These are phyloP conservation scores for Arxiozyma heterogenica DNA, from an alignment of 1,139 yeast genomes.

Conservation along the genomic window DNA sequence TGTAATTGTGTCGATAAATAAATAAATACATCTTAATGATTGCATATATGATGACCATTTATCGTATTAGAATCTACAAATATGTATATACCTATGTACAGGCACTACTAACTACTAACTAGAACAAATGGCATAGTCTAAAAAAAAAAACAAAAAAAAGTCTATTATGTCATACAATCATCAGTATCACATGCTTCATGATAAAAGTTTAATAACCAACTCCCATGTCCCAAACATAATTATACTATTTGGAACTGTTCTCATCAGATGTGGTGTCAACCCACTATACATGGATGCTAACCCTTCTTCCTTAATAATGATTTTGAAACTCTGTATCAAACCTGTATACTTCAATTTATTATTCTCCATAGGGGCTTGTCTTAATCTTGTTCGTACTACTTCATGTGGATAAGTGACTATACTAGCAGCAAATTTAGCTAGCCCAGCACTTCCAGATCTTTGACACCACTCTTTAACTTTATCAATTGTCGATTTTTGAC, in stretches of 20 bases:
- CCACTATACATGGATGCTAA: constrained; percentile 93
- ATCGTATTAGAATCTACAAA: neutral
- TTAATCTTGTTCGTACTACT: constrained; percentile 86
- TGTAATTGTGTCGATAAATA: neutral
- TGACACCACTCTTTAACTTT: constrained; percentile 84
- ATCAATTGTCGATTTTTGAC: constrained; percentile 50
- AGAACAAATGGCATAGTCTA: neutral
- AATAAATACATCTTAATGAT: neutral
- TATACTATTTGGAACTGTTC: constrained; percentile 96
- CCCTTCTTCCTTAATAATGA: constrained; percentile 86
- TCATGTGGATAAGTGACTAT: constrained; percentile 94
- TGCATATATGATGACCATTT: constrained; percentile 5
- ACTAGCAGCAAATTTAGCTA: constrained; percentile 90
- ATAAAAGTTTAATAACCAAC: constrained; percentile 62
- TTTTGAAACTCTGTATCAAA: constrained; percentile 71
- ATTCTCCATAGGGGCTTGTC: constrained; percentile 83
- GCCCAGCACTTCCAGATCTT: constrained; percentile 95
- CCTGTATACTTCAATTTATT: constrained; percentile 88
- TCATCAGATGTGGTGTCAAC: constrained; percentile 85
- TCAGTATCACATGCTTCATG: constrained; percentile 24
- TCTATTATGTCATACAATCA: neutral
- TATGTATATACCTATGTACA: neutral
- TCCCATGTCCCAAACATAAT: constrained; percentile 99
- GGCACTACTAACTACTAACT: neutral
- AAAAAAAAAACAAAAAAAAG: neutral